Evolutionary conservation across 805 yeast genomes (phyloP).

Genomic region (Sugiyamaella valdiviana): DNA sequence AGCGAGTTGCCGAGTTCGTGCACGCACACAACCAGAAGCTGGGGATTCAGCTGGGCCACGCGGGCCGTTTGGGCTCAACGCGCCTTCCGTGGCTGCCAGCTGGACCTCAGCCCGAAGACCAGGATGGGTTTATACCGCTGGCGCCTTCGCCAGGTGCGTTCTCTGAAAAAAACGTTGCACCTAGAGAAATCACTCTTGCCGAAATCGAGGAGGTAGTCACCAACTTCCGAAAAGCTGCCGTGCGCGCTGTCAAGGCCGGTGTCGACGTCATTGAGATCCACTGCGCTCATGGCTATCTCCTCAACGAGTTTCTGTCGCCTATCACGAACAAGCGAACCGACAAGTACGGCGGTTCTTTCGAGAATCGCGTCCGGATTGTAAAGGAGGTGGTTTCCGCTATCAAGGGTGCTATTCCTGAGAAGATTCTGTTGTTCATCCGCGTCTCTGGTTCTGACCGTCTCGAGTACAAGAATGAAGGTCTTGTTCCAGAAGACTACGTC

Average conservation of each 20-base stretch:
- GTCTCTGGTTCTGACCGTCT: constrained; percentile 42
- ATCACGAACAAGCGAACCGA: constrained; percentile 49
- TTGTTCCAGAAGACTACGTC: constrained; percentile 42
- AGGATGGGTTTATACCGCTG: constrained; percentile 21
- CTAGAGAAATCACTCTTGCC: constrained; percentile 38
- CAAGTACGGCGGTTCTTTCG: constrained; percentile 55
- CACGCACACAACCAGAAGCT: constrained; percentile 39
- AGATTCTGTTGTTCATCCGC: constrained; percentile 43
- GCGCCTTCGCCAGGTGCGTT: constrained; percentile 4
- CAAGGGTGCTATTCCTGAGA: constrained; percentile 35
- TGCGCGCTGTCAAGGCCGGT: constrained; percentile 46
- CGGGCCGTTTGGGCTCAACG: constrained; percentile 45
- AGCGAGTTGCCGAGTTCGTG: constrained; percentile 37
- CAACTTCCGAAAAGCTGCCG: constrained; percentile 46
- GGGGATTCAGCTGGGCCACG: constrained; percentile 52
- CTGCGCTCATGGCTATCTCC: constrained; percentile 54
- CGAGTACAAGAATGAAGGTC: constrained; percentile 19
- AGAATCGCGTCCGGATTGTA: constrained; percentile 46
- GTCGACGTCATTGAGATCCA: constrained; percentile 62
- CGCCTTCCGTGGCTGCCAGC: constrained; percentile 26
- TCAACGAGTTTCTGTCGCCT: constrained; percentile 42
- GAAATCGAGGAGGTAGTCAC: constrained; percentile 41
- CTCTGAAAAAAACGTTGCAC: constrained; percentile 16
- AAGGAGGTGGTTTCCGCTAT: constrained; percentile 43
- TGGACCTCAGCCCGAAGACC: constrained; percentile 25